A percentile compares a stretch with the other conserved stretches of the same genome.
These are phyloP conservation scores for Diaporthe citri DNA, from an alignment of 2,329 filamentous ascomycete species.

Conservation along the genomic window DNA sequence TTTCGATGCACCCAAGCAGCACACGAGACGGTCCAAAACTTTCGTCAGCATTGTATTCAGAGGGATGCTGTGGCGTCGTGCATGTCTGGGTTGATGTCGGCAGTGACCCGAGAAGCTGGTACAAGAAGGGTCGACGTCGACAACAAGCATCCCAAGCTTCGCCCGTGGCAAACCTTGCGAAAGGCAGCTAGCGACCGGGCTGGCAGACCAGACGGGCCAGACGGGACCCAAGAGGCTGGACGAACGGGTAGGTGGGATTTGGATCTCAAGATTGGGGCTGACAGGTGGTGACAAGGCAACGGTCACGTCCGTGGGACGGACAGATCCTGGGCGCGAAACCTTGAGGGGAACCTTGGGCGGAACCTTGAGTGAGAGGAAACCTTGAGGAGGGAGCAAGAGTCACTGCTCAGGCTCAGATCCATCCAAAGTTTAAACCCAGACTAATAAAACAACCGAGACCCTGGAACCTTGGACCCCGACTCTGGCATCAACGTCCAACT, in stretches of 20 bases:
- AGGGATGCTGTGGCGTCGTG: not conserved
- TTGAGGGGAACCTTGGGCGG: not conserved
- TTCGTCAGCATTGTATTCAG: not conserved
- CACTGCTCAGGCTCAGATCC: slow-evolving; percentile 11
- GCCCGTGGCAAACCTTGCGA: slow-evolving; percentile 3
- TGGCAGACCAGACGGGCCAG: not conserved
- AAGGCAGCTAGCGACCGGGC: not conserved
- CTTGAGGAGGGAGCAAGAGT: not conserved
- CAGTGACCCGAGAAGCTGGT: not conserved
- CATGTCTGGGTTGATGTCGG: not conserved
- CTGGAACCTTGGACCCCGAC: slow-evolving; percentile 10
- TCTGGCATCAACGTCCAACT: not conserved
- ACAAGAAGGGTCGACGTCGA: not conserved
- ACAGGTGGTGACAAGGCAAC: slow-evolving; percentile 14
- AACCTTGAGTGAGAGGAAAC: not conserved
- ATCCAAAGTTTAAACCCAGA: slow-evolving; percentile 15
- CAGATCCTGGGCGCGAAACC: not conserved
- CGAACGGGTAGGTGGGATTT: slow-evolving; percentile 24
- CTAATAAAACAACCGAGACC: not conserved
- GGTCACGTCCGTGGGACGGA: slow-evolving; percentile 2
- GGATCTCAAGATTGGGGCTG: slow-evolving; percentile 20
- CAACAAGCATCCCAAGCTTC: slow-evolving; percentile 15
- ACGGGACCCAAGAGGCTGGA: slow-evolving; percentile 18
- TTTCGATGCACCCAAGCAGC: not conserved
- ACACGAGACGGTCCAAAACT: not conserved